Evolutionary conservation across 495 filamentous ascomycete species (phyloP).

Genomic region (Oidiodendron maius): DNA sequence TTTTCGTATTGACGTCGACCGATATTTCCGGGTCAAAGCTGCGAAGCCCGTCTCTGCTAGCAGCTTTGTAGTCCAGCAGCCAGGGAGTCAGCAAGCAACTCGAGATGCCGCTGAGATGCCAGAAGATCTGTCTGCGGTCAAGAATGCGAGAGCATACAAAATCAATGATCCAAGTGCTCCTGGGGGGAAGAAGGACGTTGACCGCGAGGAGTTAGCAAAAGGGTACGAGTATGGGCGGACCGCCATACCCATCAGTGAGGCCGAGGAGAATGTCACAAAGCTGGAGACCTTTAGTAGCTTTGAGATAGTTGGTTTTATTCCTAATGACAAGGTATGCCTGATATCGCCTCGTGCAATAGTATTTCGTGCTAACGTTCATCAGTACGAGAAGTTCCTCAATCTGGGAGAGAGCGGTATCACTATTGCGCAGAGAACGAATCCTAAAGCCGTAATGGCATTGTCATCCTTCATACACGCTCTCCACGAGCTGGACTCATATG

Average conservation of each 20-base stretch:
- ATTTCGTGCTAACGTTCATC: background rate
- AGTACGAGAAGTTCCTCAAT: slow-evolving; percentile 83
- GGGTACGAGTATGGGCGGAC: slow-evolving; percentile 94
- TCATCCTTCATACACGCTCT: slow-evolving; percentile 89
- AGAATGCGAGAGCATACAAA: slow-evolving; percentile 70
- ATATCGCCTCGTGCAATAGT: background rate
- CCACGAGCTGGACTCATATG: slow-evolving; percentile 79
- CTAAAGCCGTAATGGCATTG: slow-evolving; percentile 70
- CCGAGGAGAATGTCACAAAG: slow-evolving; percentile 75
- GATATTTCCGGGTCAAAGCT: slow-evolving; percentile 77
- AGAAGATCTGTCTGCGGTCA: slow-evolving; percentile 56
- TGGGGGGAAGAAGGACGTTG: slow-evolving; percentile 80
- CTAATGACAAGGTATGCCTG: slow-evolving; percentile 55
- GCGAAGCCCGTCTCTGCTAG: slow-evolving; percentile 70
- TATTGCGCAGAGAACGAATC: slow-evolving; percentile 65
- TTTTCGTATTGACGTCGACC: slow-evolving; percentile 77
- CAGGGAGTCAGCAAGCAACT: slow-evolving; percentile 34
- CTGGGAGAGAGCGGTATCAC: slow-evolving; percentile 74
- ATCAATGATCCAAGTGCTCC: slow-evolving; percentile 58
- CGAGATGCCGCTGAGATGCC: slow-evolving; percentile 33
- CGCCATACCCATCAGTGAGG: slow-evolving; percentile 79
- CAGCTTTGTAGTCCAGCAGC: slow-evolving; percentile 54
- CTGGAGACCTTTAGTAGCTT: slow-evolving; percentile 69
- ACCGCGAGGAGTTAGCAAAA: slow-evolving; percentile 77
- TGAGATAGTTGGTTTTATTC: slow-evolving; percentile 82